Base-by-base conservation (phyloP, 441 rosid species). In the Erysimum cheiri region DNA sequence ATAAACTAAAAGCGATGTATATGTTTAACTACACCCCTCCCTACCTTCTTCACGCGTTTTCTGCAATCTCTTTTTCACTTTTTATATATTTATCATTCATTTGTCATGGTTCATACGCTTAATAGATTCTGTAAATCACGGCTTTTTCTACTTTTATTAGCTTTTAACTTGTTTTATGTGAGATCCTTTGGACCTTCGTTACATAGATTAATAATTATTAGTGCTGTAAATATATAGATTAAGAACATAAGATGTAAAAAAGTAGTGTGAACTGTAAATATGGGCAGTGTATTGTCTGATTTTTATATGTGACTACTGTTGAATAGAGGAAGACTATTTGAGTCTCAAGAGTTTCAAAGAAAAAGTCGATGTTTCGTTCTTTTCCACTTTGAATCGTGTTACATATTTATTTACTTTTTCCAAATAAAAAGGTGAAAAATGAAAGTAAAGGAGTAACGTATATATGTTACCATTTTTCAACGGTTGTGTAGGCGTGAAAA, bases 41-140 rank as follows among this genome's bases (percentile, higher is more conserved):
- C 43, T 31, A 69, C 70, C 70, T 69, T 75, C 74, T 75, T 75
- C 78, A 75, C 78, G 78, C 74, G 78, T 75, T 75, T 75, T 68
- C 78, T 68, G 35, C 78, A 46, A 0, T 22, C 31, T 68, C 19
- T 54, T 52, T 39, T 54, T 44, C 6, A 5, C 28, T 29, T 31
- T 0, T 11, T 13, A 58, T 55, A 28, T 39, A 47, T 8, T 11
- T 37, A 58, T 11, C 49, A 59, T 31, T 61, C 68, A n/a, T 9
- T 58, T 60, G 12, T 4, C 49, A 37, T 48, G 64, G 48, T 46
- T 24, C 64, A 32, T 55, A 19, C 44, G 58, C 72, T 57, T 47
- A 37, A 28, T 58, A 13, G 40, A 37, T 69, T 69, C 49, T 11
- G 13, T 8, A 47, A 56, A 56, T 56, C 15, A 5, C 36, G 17